Conservation (phyloP, 306 rosid species). For the Citrullus mucosospermus region DNA sequence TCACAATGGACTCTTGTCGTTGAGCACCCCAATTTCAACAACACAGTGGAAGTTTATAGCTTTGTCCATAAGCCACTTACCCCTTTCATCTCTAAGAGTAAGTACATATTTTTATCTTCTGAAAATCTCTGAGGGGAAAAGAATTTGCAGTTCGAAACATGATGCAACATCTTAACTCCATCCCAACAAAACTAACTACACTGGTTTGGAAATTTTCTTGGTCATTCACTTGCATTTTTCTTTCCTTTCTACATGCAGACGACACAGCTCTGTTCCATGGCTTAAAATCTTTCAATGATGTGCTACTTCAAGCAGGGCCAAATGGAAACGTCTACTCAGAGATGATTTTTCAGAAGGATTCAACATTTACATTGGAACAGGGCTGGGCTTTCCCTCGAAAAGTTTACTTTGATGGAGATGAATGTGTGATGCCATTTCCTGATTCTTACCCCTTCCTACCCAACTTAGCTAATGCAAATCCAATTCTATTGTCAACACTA, state of each 20-base stretch:
- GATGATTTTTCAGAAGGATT: constrained; percentile 61
- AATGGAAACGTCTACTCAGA: constrained; percentile 72
- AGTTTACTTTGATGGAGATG: constrained; percentile 82
- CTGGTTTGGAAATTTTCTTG: neutral
- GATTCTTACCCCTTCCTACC: constrained; percentile 72
- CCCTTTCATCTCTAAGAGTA: constrained; percentile 66
- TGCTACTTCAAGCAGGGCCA: constrained; percentile 79
- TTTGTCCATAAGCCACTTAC: constrained; percentile 69
- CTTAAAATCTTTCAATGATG: constrained; percentile 64
- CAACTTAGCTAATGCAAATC: constrained; percentile 35
- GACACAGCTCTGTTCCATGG: constrained; percentile 92
- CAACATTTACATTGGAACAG: constrained; percentile 57
- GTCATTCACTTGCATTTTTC: neutral
- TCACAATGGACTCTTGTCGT: constrained; percentile 69
- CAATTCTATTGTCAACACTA: constrained; percentile 7
- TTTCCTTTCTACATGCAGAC: constrained; percentile 30
- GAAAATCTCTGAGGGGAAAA: neutral
- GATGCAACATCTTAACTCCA: too few relatives aligned
- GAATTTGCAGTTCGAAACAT: too few relatives aligned
- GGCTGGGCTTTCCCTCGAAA: constrained; percentile 92
- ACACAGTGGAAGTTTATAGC: constrained; percentile 74
- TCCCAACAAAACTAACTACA: neutral
- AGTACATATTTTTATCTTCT: constrained; percentile 1
- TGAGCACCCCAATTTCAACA: constrained; percentile 83
- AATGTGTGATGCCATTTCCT: constrained; percentile 80